Percentiles rank a stretch among this genome's conserved stretches.
phyloP scores from a whole-genome alignment of 768 basidiomycete genomes.

The Suillus occidentalis region DNA sequence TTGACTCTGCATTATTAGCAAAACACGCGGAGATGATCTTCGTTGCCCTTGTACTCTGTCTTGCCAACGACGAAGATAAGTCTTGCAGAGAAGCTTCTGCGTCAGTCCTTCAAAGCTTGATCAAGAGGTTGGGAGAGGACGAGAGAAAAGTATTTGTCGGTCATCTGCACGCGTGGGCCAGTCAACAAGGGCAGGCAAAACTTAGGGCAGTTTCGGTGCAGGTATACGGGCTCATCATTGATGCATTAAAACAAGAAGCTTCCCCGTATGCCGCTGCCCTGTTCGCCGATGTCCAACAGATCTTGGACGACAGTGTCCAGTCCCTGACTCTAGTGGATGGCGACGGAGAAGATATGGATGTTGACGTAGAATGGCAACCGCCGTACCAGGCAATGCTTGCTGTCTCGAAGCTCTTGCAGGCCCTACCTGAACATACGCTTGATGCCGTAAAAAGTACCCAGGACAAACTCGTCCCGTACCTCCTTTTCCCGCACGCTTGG shows the following conservation, averaged over 20 bases:
- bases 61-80: slow-evolving; percentile 92
- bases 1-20: slow-evolving; percentile 66
- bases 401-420: slow-evolving; percentile 59
- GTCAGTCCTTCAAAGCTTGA: slow-evolving; percentile 75
- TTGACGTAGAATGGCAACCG: slow-evolving; percentile 74
- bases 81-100: slow-evolving; percentile 90
- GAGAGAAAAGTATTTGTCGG: slow-evolving; percentile 56
- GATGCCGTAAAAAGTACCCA: slow-evolving; percentile 56
- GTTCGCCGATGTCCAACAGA: slow-evolving; percentile 53
- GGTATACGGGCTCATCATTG: slow-evolving; percentile 80
- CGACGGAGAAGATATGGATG: slow-evolving; percentile 47
- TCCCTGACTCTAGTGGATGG: slow-evolving; percentile 38
- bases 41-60: slow-evolving; percentile 85
- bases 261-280: slow-evolving; percentile 47
- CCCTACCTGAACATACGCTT: slow-evolving; percentile 50
- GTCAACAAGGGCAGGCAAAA: slow-evolving; percentile 55
- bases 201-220: slow-evolving; percentile 77
- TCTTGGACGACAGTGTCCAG: slow-evolving; percentile 44
- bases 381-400: slow-evolving; percentile 79
- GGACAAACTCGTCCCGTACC: slow-evolving; percentile 59
- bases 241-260: slow-evolving; percentile 54
- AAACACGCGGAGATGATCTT: slow-evolving; percentile 91
- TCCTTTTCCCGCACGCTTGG: slow-evolving; percentile 94
- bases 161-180: slow-evolving; percentile 80
- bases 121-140: slow-evolving; percentile 63